Percentiles rank a stretch among this genome's conserved stretches.
Conservation (phyloP, 441 rosid genomes). For the Viola pubescens region DNA sequence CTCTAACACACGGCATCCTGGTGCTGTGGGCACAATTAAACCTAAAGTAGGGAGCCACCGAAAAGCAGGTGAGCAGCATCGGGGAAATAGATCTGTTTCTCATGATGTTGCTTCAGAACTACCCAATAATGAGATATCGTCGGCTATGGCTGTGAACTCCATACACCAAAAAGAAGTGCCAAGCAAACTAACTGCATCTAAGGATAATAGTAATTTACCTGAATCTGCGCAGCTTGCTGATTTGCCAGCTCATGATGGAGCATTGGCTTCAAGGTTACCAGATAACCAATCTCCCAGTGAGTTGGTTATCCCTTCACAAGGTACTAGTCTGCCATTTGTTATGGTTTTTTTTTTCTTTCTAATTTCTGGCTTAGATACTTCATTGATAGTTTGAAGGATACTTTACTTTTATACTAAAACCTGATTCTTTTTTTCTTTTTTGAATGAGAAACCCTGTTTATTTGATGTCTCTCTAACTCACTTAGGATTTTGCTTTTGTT, state of each 20-base stretch:
- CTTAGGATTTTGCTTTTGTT: neutral
- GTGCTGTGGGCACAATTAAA: constrained; percentile 25
- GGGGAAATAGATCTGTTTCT: constrained; percentile 22
- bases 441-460: neutral
- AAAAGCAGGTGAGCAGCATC: constrained; percentile 28
- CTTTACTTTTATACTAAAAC: neutral
- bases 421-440: neutral
- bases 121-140: constrained; percentile 17
- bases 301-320: constrained; percentile 21
- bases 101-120: constrained; percentile 10
- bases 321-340: constrained; percentile 13
- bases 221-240: constrained; percentile 26
- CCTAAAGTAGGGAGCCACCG: constrained; percentile 21
- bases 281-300: constrained; percentile 1
- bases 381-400: neutral
- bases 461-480: neutral
- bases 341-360: neutral
- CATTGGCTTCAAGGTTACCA: constrained; percentile 25
- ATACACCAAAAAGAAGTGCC: constrained; percentile 15
- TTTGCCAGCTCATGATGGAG: constrained; percentile 16
- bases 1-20: constrained; percentile 21
- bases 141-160: constrained; percentile 8
- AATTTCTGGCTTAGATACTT: neutral
- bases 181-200: constrained; percentile 19
- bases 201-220: constrained; percentile 24